Base-by-base conservation (phyloP, 768 basidiomycete species). In the Ramaria sp. region DNA sequence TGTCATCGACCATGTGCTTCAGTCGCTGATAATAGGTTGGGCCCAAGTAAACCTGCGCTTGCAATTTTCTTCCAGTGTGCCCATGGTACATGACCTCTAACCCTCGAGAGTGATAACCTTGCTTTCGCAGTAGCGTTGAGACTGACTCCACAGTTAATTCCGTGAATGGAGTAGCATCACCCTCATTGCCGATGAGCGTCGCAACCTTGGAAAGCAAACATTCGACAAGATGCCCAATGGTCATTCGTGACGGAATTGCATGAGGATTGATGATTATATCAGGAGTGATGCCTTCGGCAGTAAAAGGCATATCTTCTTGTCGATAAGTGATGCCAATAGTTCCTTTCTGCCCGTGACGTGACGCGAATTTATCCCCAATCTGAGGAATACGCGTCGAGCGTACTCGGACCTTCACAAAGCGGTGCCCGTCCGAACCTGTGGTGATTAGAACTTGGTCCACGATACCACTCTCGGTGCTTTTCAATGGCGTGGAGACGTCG, bases 1-100 rank as follows among this genome's bases (percentile, higher is more conserved):
- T 99, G 71, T 99, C 96, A 67, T 97, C 94, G 43, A 99, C 96
- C 95, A 99, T 99, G 71, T 99, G 96, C 73, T 98, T 98, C 61
- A 98, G 75, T 36, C 95, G 85, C 68, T 99, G 95, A 68, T 99
- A 99, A 68, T 99, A 99, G 4, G 96, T 99, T 15, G 96, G 96
- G 5, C 96, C 96, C 58, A 99, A 85, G 69, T 98, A 99, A 12
- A 99, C 82, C 65, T 99, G 96, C 8, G 96, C 96, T 66, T 97
- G 94, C 1, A 99, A 79, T 67, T 99, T 99, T 55, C 83, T 81
- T n/a, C 95, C 96, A 1, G 95, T 96, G 66, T 98, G 96, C 4
- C 96, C 96, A 61, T 99, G 95, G 67, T 93, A 96, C 91, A 99
- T 95, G 61, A 98, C 82, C 66, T 99, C 96, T 4, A 98, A 77